Conservation (phyloP, 2,329 filamentous ascomycete species). For the Ascochyta pisi region DNA sequence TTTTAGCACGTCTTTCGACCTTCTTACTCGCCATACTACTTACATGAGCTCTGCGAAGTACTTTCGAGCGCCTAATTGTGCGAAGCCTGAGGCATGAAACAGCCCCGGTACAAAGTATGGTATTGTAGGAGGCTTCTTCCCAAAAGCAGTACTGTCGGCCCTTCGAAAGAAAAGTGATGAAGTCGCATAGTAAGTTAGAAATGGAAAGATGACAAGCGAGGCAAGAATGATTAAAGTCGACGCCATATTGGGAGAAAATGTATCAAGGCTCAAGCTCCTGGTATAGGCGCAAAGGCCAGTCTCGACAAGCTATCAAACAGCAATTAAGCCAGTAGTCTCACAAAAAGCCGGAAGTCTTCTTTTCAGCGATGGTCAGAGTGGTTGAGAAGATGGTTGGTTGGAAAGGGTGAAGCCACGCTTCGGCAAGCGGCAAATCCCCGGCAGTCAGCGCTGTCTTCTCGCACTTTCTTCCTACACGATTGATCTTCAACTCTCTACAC, state of each 20-base stretch:
- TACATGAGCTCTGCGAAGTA: conserved; percentile 38
- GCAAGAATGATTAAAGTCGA: neutral
- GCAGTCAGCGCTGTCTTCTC: neutral
- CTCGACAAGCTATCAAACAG: neutral
- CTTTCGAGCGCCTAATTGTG: conserved; percentile 25
- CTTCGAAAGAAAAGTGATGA: conserved; percentile 26
- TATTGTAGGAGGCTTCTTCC: conserved; percentile 30
- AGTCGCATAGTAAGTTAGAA: conserved; percentile 34
- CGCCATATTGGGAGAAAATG: neutral
- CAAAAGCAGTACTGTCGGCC: conserved; percentile 13
- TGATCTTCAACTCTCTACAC: no score
- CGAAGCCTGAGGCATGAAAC: conserved; percentile 31
- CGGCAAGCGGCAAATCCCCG: conserved; percentile 12
- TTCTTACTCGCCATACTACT: neutral
- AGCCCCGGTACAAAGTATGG: conserved; percentile 34
- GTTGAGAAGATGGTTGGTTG: conserved; percentile 1
- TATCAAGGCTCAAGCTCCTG: neutral
- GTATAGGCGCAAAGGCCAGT: neutral
- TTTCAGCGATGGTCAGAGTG: neutral
- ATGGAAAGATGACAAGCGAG: conserved; percentile 21
- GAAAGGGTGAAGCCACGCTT: conserved; percentile 5
- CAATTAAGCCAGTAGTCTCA: neutral
- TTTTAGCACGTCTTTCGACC: conserved; percentile 4
- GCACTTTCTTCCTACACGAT: no score
- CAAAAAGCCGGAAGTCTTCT: neutral